Evolutionary conservation across 768 basidiomycete species (phyloP), one percentile per base, ranked within the genome.

Genomic region (Coprinopsis cinerea): DNA sequence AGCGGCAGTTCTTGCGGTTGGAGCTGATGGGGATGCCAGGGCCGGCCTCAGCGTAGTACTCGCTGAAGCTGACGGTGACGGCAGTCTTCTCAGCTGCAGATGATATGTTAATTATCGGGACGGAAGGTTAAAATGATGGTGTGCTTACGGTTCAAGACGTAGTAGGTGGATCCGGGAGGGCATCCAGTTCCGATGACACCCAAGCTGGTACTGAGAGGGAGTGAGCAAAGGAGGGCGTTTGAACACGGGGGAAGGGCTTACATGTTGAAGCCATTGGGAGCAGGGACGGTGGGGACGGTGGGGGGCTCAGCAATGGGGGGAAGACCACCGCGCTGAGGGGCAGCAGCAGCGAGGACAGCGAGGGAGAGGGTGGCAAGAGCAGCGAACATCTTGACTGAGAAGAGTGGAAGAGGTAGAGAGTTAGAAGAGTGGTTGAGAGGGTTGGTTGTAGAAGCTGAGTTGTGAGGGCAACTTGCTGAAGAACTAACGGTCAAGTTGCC

Each of bases 1-100:
- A 52, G 25, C 57, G 60, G 52, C 57, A 61, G 27, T 61, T 58
- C 54, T 59, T 61, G 45, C 57, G 58, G 47, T 59, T 61, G 20
- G 41, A 15, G 45, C 52, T 53, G 44, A 59, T 56, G 14, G 57
- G 47, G 39, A 61, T 61, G 27, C 56, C 55, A 7, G 60, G 60
- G 9, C 60, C 60, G 25, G 55, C 58, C 52, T 61, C 56, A 48
- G 60, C 58, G 28, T 56, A 59, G 48, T 54, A 61, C 27, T 54
- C 40, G 47, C 57, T 59, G 55, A 61, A 57, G 30, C 54, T 61
- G 32, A 61, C 58, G 23, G 58, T 58, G 28, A 61, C 57, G 28
- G 58, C 52, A 13, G 55, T 53, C 39, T 55, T 55, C 15, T 55
- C 58, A 22, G 34, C 58, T 61, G 9, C 1, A 45, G 20, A n/a